Percentiles rank a stretch among this genome's conserved stretches.
Evolutionary conservation across 2,329 filamentous ascomycete genomes (phyloP).

Genomic region (Xylariaceae sp.): DNA sequence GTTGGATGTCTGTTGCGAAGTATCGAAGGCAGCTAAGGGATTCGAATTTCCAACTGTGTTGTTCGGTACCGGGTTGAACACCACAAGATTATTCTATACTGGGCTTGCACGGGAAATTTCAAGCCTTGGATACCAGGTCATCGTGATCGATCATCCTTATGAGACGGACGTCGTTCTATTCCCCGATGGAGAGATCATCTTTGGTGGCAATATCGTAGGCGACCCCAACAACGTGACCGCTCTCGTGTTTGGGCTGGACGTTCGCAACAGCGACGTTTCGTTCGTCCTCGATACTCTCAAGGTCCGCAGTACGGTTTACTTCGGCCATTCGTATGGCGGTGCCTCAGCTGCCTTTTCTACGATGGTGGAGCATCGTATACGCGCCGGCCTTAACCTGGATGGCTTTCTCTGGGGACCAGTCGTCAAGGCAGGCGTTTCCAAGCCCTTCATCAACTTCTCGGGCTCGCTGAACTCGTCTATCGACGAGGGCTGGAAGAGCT

Average conservation of each 20-base stretch:
- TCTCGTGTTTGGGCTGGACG: conserved; percentile 20
- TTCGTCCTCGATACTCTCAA: conserved; percentile 21
- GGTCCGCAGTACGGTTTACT: conserved; percentile 20
- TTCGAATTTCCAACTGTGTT: conserved; percentile 15
- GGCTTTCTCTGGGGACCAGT: conserved; percentile 22
- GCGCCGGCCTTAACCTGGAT: conserved; percentile 22
- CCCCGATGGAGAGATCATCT: conserved; percentile 26
- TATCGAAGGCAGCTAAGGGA: conserved; percentile 2
- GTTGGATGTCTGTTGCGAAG: conserved; percentile 22
- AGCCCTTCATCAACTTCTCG: conserved; percentile 24
- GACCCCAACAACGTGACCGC: conserved; percentile 20
- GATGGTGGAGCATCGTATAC: conserved; percentile 12
- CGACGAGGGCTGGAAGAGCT: conserved; percentile 21
- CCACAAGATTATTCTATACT: conserved; percentile 23
- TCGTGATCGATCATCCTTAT: conserved; percentile 26
- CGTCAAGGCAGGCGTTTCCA: conserved; percentile 15
- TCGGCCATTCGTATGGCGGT: conserved; percentile 25
- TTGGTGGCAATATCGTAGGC: conserved; percentile 10
- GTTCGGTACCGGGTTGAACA: conserved; percentile 24
- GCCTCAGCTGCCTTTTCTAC: conserved; percentile 21
- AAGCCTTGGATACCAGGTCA: conserved; percentile 23
- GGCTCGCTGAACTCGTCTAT: conserved; percentile 9
- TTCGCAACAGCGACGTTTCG: conserved; percentile 18
- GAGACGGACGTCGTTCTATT: conserved; percentile 27
- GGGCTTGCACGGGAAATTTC: conserved; percentile 23